Conservation (phyloP, 306 rosid genomes). For the Dryas octopetala region DNA sequence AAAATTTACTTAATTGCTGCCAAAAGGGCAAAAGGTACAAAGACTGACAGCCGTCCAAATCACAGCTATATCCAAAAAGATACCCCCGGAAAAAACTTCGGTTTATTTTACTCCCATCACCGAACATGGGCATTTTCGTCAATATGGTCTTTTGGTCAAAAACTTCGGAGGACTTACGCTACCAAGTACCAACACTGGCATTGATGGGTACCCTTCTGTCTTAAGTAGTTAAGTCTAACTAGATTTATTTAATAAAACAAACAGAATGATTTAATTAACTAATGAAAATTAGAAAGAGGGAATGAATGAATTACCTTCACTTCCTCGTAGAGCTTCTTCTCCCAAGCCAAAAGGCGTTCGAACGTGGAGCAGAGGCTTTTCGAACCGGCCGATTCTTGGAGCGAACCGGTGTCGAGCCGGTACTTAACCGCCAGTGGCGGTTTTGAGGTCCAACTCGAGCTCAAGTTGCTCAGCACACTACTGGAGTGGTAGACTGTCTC, state of each 20-base stretch:
- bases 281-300: not conserved
- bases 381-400: slow-evolving; percentile 55
- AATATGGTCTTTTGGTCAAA: slow-evolving; percentile 40
- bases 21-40: slow-evolving; percentile 20
- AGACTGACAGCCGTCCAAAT: slow-evolving; percentile 33
- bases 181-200: not conserved
- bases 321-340: slow-evolving; percentile 92
- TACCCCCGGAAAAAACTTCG: not conserved
- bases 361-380: slow-evolving; percentile 87
- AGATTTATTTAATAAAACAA: not conserved
- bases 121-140: slow-evolving; percentile 38
- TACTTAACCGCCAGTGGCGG: slow-evolving; percentile 93
- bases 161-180: slow-evolving; percentile 31
- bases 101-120: not conserved
- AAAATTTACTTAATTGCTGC: not conserved
- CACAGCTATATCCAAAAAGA: slow-evolving; percentile 28
- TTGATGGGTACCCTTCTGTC: slow-evolving; percentile 25
- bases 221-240: slow-evolving; percentile 1
- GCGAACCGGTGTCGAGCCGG: slow-evolving; percentile 63
- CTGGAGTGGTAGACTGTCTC: slow-evolving; percentile 97
- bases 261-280: not conserved
- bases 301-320: slow-evolving; percentile 62
- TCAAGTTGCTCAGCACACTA: slow-evolving; percentile 76
- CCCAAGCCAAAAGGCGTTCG: slow-evolving; percentile 96
- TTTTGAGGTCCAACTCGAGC: slow-evolving; percentile 96